Conservation (phyloP, 192 early-diverging fungal genomes). For the Podochytrium sp. region DNA sequence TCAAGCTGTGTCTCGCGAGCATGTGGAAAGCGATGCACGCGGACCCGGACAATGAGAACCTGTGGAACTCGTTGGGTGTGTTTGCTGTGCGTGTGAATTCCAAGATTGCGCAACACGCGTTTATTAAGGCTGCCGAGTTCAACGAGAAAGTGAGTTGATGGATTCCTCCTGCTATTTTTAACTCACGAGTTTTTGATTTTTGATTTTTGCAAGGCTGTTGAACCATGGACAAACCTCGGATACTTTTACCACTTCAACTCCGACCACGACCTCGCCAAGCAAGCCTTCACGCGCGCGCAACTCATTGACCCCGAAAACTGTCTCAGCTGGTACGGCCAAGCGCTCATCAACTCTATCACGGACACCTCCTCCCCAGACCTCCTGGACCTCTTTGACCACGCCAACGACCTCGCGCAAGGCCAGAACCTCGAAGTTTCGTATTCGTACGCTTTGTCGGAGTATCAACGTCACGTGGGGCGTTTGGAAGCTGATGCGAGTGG, state of each 20-base stretch:
- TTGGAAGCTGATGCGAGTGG: neutral
- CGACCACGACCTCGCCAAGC: slow-evolving; percentile 77
- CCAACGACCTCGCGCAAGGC: slow-evolving; percentile 65
- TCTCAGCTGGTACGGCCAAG: slow-evolving; percentile 86
- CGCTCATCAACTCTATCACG: slow-evolving; percentile 68
- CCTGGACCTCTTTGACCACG: slow-evolving; percentile 78
- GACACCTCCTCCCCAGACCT: no score
- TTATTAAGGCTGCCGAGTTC: slow-evolving; percentile 77
- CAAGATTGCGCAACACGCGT: slow-evolving; percentile 79
- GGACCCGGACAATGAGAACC: slow-evolving; percentile 54
- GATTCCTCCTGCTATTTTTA: neutral
- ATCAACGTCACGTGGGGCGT: neutral
- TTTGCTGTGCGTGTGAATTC: slow-evolving; percentile 51
- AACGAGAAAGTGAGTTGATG: slow-evolving; percentile 60
- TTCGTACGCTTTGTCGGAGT: slow-evolving; percentile 25
- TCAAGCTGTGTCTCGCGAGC: slow-evolving; percentile 14
- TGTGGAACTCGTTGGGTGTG: slow-evolving; percentile 79
- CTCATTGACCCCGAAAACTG: slow-evolving; percentile 78
- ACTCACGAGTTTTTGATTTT: neutral
- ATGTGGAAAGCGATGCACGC: slow-evolving; percentile 22
- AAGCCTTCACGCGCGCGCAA: slow-evolving; percentile 74
- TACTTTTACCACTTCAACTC: slow-evolving; percentile 72
- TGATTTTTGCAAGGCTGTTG: slow-evolving; percentile 46
- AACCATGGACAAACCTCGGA: slow-evolving; percentile 84
- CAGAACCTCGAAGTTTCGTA: slow-evolving; percentile 18